These are phyloP conservation scores for Talaromyces borbonicus DNA, from an alignment of 495 filamentous ascomycete species.

Conservation along the genomic window DNA sequence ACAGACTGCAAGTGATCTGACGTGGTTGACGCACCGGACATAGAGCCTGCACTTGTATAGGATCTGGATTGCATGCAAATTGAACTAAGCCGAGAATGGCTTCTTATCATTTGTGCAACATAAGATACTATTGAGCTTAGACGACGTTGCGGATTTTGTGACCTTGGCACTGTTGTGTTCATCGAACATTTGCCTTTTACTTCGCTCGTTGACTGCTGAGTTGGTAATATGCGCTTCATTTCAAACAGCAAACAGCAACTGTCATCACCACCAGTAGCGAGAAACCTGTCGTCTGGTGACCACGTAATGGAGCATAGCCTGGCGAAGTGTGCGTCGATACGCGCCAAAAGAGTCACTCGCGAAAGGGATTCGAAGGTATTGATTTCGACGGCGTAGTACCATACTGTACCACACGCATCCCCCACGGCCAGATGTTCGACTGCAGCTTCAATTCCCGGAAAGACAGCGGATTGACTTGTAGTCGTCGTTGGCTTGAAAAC, in stretches of 20 bases:
- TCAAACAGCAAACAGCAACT: conserved; percentile 81
- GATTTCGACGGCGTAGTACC: conserved; percentile 90
- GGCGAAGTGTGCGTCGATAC: conserved; percentile 71
- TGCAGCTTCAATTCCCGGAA: conserved; percentile 20
- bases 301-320: conserved; percentile 90
- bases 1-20: neutral
- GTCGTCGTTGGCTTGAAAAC: conserved; percentile 50
- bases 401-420: conserved; percentile 76
- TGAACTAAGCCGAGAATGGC: neutral
- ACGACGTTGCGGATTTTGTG: neutral
- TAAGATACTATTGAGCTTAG: neutral
- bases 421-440: conserved; percentile 79
- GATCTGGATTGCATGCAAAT: neutral
- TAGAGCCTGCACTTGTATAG: neutral
- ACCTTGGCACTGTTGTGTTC: neutral
- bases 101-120: conserved; percentile 1
- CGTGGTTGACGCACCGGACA: neutral
- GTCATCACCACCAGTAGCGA: conserved; percentile 90
- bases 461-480: conserved; percentile 29
- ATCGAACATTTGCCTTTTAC: neutral
- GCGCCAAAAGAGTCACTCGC: conserved; percentile 52
- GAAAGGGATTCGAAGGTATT: conserved; percentile 32
- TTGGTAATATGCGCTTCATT: conserved; percentile 18
- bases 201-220: neutral
- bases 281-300: conserved; percentile 64